These are phyloP conservation scores for Epichloe amarillans DNA, from an alignment of 2,329 filamentous ascomycete genomes.

Conservation along the genomic window DNA sequence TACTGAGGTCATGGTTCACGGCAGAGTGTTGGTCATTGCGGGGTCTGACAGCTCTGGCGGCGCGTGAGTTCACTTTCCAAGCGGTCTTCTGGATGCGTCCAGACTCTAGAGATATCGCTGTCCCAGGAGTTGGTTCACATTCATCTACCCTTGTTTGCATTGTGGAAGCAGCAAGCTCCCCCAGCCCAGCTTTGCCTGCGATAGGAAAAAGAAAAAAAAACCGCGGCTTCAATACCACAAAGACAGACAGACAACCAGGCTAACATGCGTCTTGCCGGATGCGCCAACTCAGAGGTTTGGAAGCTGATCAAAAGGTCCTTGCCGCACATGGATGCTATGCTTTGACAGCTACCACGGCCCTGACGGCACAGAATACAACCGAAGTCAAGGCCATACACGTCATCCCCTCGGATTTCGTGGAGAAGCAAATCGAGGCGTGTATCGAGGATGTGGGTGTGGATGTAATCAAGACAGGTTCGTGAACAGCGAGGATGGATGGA, in stretches of 20 bases:
- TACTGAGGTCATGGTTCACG: slow-evolving; percentile 20
- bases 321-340: slow-evolving; percentile 88
- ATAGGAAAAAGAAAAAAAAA: no score
- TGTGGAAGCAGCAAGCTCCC: not conserved
- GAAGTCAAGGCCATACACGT: slow-evolving; percentile 73
- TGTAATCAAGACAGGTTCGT: slow-evolving; percentile 78
- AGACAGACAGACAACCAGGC: not conserved
- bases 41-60: slow-evolving; percentile 86
- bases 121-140: no score
- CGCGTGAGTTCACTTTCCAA: slow-evolving; percentile 42
- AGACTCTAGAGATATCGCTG: no score
- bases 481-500: not conserved
- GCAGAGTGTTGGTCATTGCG: slow-evolving; percentile 64
- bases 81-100: no score
- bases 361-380: slow-evolving; percentile 91
- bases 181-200: not conserved
- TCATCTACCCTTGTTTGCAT: not conserved
- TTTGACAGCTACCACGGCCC: slow-evolving; percentile 86
- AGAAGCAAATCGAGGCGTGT: slow-evolving; percentile 73
- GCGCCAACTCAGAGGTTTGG: slow-evolving; percentile 54
- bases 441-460: slow-evolving; percentile 76
- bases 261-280: not conserved
- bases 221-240: no score
- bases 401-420: slow-evolving; percentile 65
- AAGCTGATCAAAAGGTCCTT: slow-evolving; percentile 92